A percentile compares a stretch with the other conserved stretches of the same genome.
These are phyloP conservation scores for Daedaleopsis sinensis DNA, from an alignment of 768 basidiomycete species.

Conservation along the genomic window DNA sequence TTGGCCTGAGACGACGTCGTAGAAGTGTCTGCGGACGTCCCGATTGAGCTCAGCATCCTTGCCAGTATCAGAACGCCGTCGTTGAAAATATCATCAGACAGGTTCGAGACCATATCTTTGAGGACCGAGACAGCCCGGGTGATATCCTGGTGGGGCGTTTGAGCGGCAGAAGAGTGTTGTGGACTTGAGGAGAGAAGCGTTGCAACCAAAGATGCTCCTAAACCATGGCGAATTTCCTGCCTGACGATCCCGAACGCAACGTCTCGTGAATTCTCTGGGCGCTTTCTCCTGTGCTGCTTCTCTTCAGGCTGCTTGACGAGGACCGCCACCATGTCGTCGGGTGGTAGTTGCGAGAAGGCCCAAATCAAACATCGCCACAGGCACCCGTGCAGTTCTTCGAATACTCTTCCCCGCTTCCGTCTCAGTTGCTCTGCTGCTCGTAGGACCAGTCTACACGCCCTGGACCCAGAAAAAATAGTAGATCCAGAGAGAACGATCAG, in stretches of 20 bases:
- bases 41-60: slow-evolving; percentile 38
- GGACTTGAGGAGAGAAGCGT: slow-evolving; percentile 35
- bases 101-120: slow-evolving; percentile 39
- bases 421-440: slow-evolving; percentile 37
- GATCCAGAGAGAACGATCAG: slow-evolving; percentile 51
- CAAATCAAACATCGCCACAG: slow-evolving; percentile 61
- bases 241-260: slow-evolving; percentile 46
- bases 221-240: slow-evolving; percentile 49
- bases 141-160: slow-evolving; percentile 25
- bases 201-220: slow-evolving; percentile 44
- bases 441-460: slow-evolving; percentile 42
- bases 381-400: slow-evolving; percentile 44
- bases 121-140: slow-evolving; percentile 42
- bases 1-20: neutral
- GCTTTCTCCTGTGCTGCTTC: neutral
- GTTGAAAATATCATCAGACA: slow-evolving; percentile 27
- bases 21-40: slow-evolving; percentile 16
- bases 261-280: slow-evolving; percentile 21
- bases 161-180: neutral
- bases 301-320: neutral
- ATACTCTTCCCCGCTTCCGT: slow-evolving; percentile 36
- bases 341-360: slow-evolving; percentile 49
- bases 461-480: slow-evolving; percentile 44
- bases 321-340: neutral
- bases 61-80: slow-evolving; percentile 41